phyloP scores from a whole-genome alignment of 176 grass and related monocot species.

The Phoenix dactylifera region DNA sequence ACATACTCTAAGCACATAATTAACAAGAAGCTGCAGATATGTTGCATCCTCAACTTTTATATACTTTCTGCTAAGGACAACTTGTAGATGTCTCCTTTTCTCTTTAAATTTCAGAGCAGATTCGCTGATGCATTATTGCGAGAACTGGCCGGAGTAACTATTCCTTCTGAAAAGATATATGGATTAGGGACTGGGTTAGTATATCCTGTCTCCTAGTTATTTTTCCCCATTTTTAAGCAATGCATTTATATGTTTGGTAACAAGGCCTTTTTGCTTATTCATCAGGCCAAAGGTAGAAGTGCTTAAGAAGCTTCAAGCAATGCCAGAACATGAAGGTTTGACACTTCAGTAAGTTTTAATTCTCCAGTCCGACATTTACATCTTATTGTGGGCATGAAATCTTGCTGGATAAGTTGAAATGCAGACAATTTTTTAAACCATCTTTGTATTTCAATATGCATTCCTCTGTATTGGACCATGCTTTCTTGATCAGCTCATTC shows the following conservation, averaged over 20 bases:
- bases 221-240: background rate
- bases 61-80: no score
- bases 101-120: conserved; percentile 37
- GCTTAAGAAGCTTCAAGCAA: conserved; percentile 64
- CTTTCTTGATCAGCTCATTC: no score
- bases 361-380: background rate
- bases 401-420: no score
- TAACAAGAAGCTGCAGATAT: no score
- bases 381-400: background rate
- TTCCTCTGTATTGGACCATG: no score
- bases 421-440: no score
- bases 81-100: no score
- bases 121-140: conserved; percentile 78
- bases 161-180: conserved; percentile 80
- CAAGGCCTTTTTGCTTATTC: conserved; percentile 14
- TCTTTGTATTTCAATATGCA: no score
- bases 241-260: conserved; percentile 8
- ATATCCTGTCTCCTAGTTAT: conserved; percentile 1
- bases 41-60: no score
- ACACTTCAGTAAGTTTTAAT: conserved; percentile 58
- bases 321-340: conserved; percentile 56
- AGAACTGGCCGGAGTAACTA: conserved; percentile 64
- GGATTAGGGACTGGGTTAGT: conserved; percentile 85
- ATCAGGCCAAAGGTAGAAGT: conserved; percentile 80
- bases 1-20: no score